A percentile compares a stretch with the other conserved stretches of the same genome.
Conservation (phyloP, 2,329 filamentous ascomycete genomes). For the Aspergillus bombycis region DNA sequence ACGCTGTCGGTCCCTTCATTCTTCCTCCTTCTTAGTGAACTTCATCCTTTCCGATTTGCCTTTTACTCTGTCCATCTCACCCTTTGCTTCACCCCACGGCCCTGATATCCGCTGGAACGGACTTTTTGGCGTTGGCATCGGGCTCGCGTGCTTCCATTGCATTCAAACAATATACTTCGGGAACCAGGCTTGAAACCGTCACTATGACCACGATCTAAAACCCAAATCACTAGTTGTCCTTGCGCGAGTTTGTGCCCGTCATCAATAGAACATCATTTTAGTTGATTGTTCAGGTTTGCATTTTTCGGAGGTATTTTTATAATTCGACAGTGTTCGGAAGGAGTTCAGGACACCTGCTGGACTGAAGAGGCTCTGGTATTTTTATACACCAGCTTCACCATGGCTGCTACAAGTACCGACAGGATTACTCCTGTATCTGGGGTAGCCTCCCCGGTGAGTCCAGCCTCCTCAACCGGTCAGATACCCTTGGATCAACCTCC, state of each 20-base stretch:
- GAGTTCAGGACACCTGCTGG: not conserved
- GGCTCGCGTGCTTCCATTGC: constrained; percentile 1
- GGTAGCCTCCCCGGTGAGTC: constrained; percentile 37
- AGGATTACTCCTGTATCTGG: constrained; percentile 37
- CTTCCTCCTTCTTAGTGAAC: constrained; percentile 2
- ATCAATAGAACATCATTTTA: constrained; percentile 7
- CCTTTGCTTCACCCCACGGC: not conserved
- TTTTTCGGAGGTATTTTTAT: too few relatives aligned
- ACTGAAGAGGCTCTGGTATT: not conserved
- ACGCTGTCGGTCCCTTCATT: constrained; percentile 6
- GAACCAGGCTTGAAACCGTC: constrained; percentile 9
- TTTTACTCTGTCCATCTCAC: constrained; percentile 1
- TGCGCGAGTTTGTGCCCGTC: constrained; percentile 19
- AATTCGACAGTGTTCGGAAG: not conserved
- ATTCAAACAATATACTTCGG: constrained; percentile 9
- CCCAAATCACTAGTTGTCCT: not conserved
- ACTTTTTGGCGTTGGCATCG: constrained; percentile 9
- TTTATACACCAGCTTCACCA: constrained; percentile 20
- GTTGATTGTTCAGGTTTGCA: not conserved
- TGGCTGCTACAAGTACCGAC: constrained; percentile 35
- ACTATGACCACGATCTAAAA: constrained; percentile 22
- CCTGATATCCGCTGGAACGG: not conserved
- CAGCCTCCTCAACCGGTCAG: constrained; percentile 37
- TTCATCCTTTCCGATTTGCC: not conserved
- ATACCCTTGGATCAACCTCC: constrained; percentile 47